phyloP scores from a whole-genome alignment of 495 filamentous ascomycete genomes.

The Aspergillus asperescens region DNA sequence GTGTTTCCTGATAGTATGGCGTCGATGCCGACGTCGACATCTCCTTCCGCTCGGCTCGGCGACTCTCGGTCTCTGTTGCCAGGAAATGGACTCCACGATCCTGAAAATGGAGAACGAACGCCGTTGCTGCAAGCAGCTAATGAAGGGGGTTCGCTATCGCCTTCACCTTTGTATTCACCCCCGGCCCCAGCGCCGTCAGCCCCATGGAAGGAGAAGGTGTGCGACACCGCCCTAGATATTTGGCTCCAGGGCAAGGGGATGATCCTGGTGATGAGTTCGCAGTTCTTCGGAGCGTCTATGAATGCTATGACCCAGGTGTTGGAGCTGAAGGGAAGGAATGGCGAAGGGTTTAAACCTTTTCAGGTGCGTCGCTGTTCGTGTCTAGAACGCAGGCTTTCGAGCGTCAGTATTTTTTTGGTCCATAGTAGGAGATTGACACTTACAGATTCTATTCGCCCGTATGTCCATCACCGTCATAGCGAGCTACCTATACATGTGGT shows the following conservation, averaged over 20 bases:
- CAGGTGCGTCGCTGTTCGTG: conserved; percentile 46
- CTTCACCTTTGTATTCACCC: not conserved
- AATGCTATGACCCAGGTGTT: conserved; percentile 76
- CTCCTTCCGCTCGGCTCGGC: not conserved
- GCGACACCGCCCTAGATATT: conserved; percentile 16
- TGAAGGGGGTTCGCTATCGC: not conserved
- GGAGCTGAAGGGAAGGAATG: conserved; percentile 60
- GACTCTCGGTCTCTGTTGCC: not conserved
- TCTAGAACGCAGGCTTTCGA: not conserved
- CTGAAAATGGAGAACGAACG: not conserved
- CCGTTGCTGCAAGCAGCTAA: not conserved
- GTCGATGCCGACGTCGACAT: not conserved
- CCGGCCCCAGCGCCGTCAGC: not conserved
- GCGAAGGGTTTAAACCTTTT: conserved; percentile 73
- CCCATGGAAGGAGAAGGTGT: conserved; percentile 9
- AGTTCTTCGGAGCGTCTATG: conserved; percentile 86
- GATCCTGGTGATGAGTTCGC: conserved; percentile 65
- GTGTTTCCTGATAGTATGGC: not conserved
- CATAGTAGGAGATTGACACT: conserved; percentile 2
- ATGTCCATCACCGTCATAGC: conserved; percentile 71
- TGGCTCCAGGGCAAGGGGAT: conserved; percentile 66
- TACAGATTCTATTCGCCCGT: conserved; percentile 70
- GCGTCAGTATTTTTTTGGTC: not conserved
- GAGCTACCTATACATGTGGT: conserved; percentile 71
- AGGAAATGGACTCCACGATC: not conserved